Conservation (phyloP, 495 filamentous ascomycete species). For the Penicillium steckii region DNA sequence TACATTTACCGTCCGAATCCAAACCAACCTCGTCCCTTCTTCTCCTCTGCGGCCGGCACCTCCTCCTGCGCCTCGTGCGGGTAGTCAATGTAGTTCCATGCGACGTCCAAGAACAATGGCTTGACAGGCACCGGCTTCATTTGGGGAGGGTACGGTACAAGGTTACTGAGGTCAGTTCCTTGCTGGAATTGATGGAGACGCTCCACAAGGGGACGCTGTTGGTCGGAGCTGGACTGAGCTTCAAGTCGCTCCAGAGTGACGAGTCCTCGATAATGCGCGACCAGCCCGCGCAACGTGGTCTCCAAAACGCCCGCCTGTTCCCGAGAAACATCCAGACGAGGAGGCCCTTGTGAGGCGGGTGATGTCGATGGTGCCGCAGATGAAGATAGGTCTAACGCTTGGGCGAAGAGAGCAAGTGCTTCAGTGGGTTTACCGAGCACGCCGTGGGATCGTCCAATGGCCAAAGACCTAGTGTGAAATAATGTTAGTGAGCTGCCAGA, state of each 20-base stretch:
- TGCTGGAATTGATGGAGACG: constrained; percentile 71
- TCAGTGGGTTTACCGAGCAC: constrained; percentile 71
- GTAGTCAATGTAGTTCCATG: constrained; percentile 98
- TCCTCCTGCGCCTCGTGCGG: constrained; percentile 52
- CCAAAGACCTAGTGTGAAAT: constrained; percentile 61
- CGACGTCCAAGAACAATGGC: constrained; percentile 92
- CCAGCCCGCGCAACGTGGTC: constrained; percentile 59
- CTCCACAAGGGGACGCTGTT: constrained; percentile 60
- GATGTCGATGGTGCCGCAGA: constrained; percentile 34
- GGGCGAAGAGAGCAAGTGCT: constrained; percentile 78
- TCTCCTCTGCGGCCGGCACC: constrained; percentile 37
- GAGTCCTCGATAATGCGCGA: constrained; percentile 76
- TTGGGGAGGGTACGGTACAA: constrained; percentile 84
- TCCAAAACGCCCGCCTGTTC: constrained; percentile 56
- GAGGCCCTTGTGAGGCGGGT: constrained; percentile 33
- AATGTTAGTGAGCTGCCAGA: constrained; percentile 3
- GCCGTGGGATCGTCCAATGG: constrained; percentile 81
- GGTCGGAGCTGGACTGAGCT: constrained; percentile 27
- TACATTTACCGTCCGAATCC: constrained; percentile 69
- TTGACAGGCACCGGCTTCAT: constrained; percentile 87
- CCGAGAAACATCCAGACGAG: constrained; percentile 60
- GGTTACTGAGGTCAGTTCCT: constrained; percentile 67
- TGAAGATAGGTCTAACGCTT: constrained; percentile 57
- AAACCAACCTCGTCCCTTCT: constrained; percentile 80
- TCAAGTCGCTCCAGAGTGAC: constrained; percentile 70